Base-by-base conservation (phyloP, 805 yeast species). In the Priceomyces carsonii region DNA sequence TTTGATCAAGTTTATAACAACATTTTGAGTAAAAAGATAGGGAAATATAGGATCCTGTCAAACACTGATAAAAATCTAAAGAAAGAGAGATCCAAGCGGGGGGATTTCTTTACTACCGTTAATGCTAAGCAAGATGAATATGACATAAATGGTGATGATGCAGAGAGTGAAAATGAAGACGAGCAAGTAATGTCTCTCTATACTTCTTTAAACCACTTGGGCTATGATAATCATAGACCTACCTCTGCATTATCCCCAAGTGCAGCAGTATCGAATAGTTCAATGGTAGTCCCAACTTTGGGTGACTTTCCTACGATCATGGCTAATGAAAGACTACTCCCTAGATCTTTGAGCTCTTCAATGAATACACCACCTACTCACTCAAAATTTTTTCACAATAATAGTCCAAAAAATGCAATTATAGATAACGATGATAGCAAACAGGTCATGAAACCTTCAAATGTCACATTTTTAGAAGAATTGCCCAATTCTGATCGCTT, bases 111-210 rank as follows among this genome's bases (percentile, higher is more conserved):
- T 8, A 38, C 31, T 9, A 22, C 27, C 16, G 43, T 32, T 10
- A 42, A 40, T n/a, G 45, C 38, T 13, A 19, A 29, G 24, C 12
- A 19, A 6, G 39, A 32, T n/a, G 47, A 39, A 9, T 32, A 39
- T 18, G 42, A 38, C 12, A 37, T 30, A 10, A 33, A 39, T 12
- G 47, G 48, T 2, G 53, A 47, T 6, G 63, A 50, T 8, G 36
- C 39, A 3, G 73, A 64, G 29, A 63, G 69, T 42, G 74, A 70
- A 40, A 59, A 58, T 38, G 87, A 80, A 48, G 85, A 81, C 53
- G 86, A 81, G 45, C 76, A 78, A 8, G 82, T 80, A 0, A 79
- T 81, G 85, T 79, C 85, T 0, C 54, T 80, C 15, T 80, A 80
- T 48, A 73, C 83, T 0, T 74, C 82, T 0, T 53, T 80, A 50